Evolutionary conservation across 345 rosid species (phyloP).

Genomic region (Populus simonii): DNA sequence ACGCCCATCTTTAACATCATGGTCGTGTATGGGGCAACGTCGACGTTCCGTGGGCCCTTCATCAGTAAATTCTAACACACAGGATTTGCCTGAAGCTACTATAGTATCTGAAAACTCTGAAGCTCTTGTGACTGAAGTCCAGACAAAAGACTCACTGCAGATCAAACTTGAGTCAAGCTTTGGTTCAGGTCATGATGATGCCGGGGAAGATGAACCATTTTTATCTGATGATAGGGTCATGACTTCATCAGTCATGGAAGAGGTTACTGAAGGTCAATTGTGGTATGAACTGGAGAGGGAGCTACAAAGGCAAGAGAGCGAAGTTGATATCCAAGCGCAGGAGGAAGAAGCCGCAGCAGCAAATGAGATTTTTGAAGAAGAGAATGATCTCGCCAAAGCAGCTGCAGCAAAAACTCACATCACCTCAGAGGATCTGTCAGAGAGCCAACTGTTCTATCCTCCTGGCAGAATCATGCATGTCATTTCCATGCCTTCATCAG

Average conservation of each 20-base stretch:
- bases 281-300: conserved; percentile 90
- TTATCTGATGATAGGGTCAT: conserved; percentile 37
- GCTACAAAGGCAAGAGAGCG: conserved; percentile 58
- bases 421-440: conserved; percentile 45
- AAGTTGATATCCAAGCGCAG: conserved; percentile 49
- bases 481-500: conserved; percentile 40
- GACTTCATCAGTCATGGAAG: conserved; percentile 40
- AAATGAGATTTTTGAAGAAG: conserved; percentile 72
- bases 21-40: conserved; percentile 95
- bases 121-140: conserved; percentile 33
- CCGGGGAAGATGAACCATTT: conserved; percentile 71
- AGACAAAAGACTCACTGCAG: conserved; percentile 26
- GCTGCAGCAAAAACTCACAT: conserved; percentile 35
- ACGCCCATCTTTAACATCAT: conserved; percentile 69
- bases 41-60: conserved; percentile 51
- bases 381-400: conserved; percentile 43
- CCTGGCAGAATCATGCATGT: conserved; percentile 89
- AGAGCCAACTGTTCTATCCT: conserved; percentile 72
- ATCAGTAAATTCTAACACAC: conserved; percentile 36
- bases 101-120: conserved; percentile 43
- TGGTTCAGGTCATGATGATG: conserved; percentile 48
- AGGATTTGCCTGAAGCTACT: conserved; percentile 50
- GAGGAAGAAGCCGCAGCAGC: conserved; percentile 82
- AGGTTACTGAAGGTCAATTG: conserved; percentile 64
- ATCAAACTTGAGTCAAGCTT: conserved; percentile 38